Percentiles rank a stretch among this genome's conserved stretches.
phyloP scores from a whole-genome alignment of 108 stramenopile species.

The Aureococcus anophagefferens region DNA sequence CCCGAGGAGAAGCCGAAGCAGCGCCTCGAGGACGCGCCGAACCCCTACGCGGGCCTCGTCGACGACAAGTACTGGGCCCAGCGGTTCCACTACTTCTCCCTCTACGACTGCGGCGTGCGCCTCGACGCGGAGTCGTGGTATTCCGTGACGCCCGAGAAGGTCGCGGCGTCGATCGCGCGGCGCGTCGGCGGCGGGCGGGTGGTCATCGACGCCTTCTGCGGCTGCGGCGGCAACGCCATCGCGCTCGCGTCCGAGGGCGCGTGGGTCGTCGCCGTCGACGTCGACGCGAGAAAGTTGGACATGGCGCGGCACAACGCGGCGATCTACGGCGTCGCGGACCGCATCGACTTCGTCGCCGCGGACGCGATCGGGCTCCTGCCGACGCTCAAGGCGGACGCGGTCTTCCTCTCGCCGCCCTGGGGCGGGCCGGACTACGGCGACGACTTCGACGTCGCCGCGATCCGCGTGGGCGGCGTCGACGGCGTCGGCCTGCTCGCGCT shows the following conservation, averaged over 20 bases:
- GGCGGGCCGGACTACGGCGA: constrained; percentile 31
- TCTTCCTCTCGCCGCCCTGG: constrained; percentile 45
- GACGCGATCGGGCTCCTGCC: constrained; percentile 19
- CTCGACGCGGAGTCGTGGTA: constrained; percentile 92
- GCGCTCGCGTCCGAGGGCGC: constrained; percentile 64
- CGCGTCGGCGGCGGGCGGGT: constrained; percentile 39
- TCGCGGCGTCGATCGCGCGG: constrained; percentile 75
- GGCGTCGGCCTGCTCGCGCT: constrained; percentile 19
- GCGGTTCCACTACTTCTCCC: constrained; percentile 74
- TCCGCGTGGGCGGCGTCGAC: constrained; percentile 18
- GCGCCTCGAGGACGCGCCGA: constrained; percentile 16
- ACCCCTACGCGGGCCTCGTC: constrained; percentile 58
- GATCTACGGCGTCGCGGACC: constrained; percentile 63
- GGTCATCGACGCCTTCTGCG: constrained; percentile 81
- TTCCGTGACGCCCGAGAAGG: constrained; percentile 87
- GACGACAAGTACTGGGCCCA: constrained; percentile 91
- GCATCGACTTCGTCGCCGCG: constrained; percentile 39
- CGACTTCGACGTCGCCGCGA: constrained; percentile 24
- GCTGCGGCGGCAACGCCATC: constrained; percentile 84
- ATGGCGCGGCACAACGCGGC: constrained; percentile 85
- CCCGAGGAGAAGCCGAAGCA: no score
- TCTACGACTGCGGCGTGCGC: constrained; percentile 71
- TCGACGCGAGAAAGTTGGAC: constrained; percentile 70
- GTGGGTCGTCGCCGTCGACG: constrained; percentile 72
- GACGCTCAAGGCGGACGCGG: constrained; percentile 21